Evolutionary conservation across 768 basidiomycete genomes (phyloP).

Genomic region (Lactifluus subvellereus): DNA sequence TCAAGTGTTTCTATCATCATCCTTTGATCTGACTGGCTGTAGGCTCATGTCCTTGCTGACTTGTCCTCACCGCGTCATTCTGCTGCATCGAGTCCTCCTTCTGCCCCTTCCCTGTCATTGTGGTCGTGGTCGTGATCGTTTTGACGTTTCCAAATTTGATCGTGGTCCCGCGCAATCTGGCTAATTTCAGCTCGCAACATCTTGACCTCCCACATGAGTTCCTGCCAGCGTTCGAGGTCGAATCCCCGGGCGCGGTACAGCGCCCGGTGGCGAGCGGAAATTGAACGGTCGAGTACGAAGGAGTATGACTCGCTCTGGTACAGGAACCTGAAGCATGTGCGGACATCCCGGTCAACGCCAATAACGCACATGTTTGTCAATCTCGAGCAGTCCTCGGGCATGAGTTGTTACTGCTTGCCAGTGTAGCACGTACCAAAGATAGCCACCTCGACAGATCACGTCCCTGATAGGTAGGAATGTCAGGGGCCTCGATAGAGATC

Average conservation of each 20-base stretch:
- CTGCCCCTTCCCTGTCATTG: not conserved
- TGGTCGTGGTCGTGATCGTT: not conserved
- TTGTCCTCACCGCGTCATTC: not conserved
- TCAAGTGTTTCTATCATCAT: not conserved
- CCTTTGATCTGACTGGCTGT: not conserved
- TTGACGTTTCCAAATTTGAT: constrained; percentile 28
- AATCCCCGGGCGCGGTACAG: constrained; percentile 53
- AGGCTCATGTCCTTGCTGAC: not conserved
- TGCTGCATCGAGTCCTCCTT: not conserved
- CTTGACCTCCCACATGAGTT: constrained; percentile 46
- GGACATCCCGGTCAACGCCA: not conserved
- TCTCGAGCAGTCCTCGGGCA: not conserved
- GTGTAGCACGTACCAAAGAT: constrained; percentile 39
- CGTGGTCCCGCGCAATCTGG: constrained; percentile 58
- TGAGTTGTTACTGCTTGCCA: not conserved
- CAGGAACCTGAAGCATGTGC: constrained; percentile 33
- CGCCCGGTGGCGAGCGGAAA: constrained; percentile 49
- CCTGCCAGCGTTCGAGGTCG: constrained; percentile 56
- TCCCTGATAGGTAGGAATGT: constrained; percentile 35
- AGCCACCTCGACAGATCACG: constrained; percentile 55
- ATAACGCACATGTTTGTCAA: not conserved
- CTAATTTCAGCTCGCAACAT: constrained; percentile 47
- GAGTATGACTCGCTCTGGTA: constrained; percentile 62
- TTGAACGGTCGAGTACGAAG: constrained; percentile 50
- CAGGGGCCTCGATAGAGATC: not conserved